Base-by-base conservation (phyloP, 306 rosid genomes). In the Cicer judaicum region DNA sequence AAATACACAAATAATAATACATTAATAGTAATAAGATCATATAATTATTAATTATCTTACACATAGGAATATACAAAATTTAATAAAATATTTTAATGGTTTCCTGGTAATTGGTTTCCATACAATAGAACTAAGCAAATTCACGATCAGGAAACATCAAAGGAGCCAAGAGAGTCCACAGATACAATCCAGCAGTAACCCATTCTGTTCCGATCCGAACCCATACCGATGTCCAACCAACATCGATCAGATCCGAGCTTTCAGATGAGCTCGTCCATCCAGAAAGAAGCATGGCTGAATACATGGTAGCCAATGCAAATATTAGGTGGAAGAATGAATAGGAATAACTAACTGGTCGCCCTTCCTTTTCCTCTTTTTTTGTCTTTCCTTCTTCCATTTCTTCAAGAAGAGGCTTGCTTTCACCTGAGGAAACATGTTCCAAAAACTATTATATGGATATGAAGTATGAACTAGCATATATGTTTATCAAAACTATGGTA, bases 201-300 rank as follows among this genome's bases (percentile, higher is more conserved):
- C 98, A 92, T 75, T 90, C 96, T 0, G 97, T 87, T 80, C 92
- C 85, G 13, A 95, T 95, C 42, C 98, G 89, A 68, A 92, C 93
- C 99, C 99, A 95, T 5, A 89, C 95, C 0, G 99, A 90, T n/a
- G 98, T 89, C 99, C 99, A 95, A 21, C 99, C 99, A 73, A 95
- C 93, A 49, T 95, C 98, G 5, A 95, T 87, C 11, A 95, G 85
- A 64, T 92, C 96, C 1, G 92, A 84, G 86, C 93, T 90, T 66
- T 85, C 98, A 1, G 88, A 78, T 11, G 92, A 14, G 86, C 75
- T 79, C 59, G 98, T 92, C 99, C 98, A 95, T 60, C 98, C 97
- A 46, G 97, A 92, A 68, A 94, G 97, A 68, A 95, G 98, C 99
- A 95, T 95, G 10, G 92, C 96, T 11, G 99, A 87, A 68, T 95